These are phyloP conservation scores for Heliamphora pulchella DNA, from an alignment of 179 eudicot species.

Conservation along the genomic window DNA sequence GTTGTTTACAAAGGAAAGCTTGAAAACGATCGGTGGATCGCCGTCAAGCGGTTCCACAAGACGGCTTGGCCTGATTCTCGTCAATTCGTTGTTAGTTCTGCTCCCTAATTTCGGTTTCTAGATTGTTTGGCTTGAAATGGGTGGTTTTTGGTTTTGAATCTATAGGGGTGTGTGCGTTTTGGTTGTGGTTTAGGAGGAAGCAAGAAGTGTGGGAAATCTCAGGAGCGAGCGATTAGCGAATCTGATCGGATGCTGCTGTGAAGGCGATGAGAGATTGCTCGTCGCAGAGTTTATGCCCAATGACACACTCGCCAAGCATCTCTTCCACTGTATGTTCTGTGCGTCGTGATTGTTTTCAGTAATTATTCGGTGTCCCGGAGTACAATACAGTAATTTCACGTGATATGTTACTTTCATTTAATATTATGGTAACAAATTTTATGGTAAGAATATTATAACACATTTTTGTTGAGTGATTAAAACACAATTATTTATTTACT, in stretches of 20 bases:
- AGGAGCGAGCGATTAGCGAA: constrained; percentile 61
- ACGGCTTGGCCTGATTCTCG: constrained; percentile 81
- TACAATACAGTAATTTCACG: too few species aligned
- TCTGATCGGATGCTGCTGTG: constrained; percentile 60
- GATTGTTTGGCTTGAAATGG: not conserved
- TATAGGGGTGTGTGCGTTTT: not conserved
- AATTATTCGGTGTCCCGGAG: too few species aligned
- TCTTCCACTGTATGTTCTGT: constrained; percentile 52
- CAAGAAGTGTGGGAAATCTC: constrained; percentile 52
- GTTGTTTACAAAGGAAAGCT: constrained; percentile 61
- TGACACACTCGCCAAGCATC: constrained; percentile 61
- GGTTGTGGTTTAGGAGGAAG: constrained; percentile 47
- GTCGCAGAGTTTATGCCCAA: constrained; percentile 72
- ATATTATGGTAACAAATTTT: too few species aligned
- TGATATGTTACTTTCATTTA: too few species aligned
- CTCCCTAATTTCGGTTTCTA: not conserved
- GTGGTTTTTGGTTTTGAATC: not conserved
- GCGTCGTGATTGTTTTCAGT: too few species aligned
- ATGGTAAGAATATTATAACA: too few species aligned
- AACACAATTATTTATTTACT: too few species aligned
- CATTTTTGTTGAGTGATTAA: too few species aligned
- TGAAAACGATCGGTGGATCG: constrained; percentile 36
- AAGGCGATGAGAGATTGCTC: constrained; percentile 60
- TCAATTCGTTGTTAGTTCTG: constrained; percentile 43
- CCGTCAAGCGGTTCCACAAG: constrained; percentile 63